Percentiles rank a stretch among this genome's conserved stretches.
phyloP scores from a whole-genome alignment of 176 grass and related monocot species.

The Cenchrus purpureus region DNA sequence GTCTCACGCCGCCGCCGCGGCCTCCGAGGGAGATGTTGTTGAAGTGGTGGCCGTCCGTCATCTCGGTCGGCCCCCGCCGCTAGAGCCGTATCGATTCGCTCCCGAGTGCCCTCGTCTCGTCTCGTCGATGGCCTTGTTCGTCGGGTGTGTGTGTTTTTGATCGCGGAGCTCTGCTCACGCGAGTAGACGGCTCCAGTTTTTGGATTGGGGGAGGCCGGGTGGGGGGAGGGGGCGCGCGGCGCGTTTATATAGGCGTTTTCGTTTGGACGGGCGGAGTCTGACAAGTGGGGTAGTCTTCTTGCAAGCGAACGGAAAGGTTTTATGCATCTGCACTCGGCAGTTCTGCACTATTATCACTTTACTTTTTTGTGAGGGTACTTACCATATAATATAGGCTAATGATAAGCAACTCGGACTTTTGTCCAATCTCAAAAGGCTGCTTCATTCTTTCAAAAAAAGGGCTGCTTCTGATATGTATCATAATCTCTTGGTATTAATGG shows the following conservation, averaged over 20 bases:
- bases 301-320: neutral
- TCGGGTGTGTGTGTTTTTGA: neutral
- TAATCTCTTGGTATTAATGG: no score
- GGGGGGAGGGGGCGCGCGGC: conserved; percentile 8
- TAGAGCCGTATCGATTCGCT: neutral
- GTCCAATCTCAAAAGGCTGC: no score
- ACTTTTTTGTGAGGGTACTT: no score
- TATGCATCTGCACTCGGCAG: neutral
- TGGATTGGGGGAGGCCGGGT: neutral
- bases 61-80: conserved; percentile 16
- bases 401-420: no score
- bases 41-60: conserved; percentile 75
- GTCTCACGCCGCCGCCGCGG: conserved; percentile 74
- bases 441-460: no score
- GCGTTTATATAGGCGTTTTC: conserved; percentile 26
- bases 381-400: no score
- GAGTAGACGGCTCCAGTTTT: conserved; percentile 8
- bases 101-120: neutral
- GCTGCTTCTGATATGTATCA: no score
- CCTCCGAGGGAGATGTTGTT: conserved; percentile 83
- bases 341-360: no score
- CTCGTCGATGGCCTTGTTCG: neutral
- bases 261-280: neutral
- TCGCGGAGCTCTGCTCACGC: conserved; percentile 27
- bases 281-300: conserved; percentile 20